phyloP scores from a whole-genome alignment of 2,329 filamentous ascomycete genomes.

The Tolypocladium tropicale region DNA sequence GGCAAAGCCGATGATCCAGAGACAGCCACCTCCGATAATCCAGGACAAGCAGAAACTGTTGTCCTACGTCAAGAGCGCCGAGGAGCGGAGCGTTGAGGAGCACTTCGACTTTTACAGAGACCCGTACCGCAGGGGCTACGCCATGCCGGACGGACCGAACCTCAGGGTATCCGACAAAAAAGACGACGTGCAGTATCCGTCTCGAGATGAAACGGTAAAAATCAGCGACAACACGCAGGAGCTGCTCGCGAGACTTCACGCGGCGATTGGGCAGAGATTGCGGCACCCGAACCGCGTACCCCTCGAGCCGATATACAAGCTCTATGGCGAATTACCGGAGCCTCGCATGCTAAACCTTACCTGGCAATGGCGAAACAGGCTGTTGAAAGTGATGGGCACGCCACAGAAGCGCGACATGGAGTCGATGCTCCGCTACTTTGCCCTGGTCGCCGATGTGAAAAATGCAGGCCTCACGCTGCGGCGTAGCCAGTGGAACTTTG shows the following conservation, averaged over 20 bases:
- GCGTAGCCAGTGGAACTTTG: slow-evolving; percentile 69
- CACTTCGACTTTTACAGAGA: slow-evolving; percentile 41
- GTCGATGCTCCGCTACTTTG: slow-evolving; percentile 74
- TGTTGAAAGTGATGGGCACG: slow-evolving; percentile 60
- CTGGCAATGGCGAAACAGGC: slow-evolving; percentile 43
- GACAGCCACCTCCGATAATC: slow-evolving; percentile 3
- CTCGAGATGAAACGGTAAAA: slow-evolving; percentile 26
- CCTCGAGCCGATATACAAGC: slow-evolving; percentile 34
- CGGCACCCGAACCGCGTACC: slow-evolving; percentile 28
- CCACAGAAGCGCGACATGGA: slow-evolving; percentile 44
- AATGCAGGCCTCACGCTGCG: slow-evolving; percentile 59
- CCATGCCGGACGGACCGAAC: slow-evolving; percentile 36
- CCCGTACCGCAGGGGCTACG: slow-evolving; percentile 44
- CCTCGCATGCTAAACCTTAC: slow-evolving; percentile 41
- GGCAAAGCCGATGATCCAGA: slow-evolving; percentile 4
- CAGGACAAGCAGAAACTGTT: slow-evolving; percentile 35
- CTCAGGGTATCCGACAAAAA: slow-evolving; percentile 38
- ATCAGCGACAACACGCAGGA: slow-evolving; percentile 23
- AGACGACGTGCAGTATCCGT: slow-evolving; percentile 38
- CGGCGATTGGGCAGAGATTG: slow-evolving; percentile 29
- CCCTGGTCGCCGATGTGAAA: slow-evolving; percentile 75
- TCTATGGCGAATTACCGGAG: slow-evolving; percentile 40
- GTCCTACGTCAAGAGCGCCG: slow-evolving; percentile 39
- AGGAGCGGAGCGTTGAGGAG: slow-evolving; percentile 38
- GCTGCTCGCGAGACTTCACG: slow-evolving; percentile 27